Conservation (phyloP, 805 yeast species). For the Monosporozyma servazzii region DNA sequence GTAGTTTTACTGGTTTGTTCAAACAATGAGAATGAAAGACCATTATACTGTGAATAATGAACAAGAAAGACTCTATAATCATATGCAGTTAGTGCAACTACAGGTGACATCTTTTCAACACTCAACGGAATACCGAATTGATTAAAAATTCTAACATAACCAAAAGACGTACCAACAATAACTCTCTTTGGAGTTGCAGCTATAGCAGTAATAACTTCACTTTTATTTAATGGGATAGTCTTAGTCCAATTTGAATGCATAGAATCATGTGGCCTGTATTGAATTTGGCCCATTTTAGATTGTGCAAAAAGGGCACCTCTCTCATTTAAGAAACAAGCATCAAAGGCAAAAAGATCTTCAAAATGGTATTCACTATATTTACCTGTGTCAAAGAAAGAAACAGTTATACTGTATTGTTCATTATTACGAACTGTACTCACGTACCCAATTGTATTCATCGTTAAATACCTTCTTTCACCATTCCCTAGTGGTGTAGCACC, state of each 20-base stretch:
- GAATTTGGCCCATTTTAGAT: constrained; percentile 39
- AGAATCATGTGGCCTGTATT: constrained; percentile 62
- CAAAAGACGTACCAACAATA: constrained; percentile 65
- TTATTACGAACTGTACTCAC: constrained; percentile 64
- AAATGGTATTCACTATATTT: constrained; percentile 75
- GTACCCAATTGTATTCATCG: constrained; percentile 75
- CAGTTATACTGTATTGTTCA: constrained; percentile 63
- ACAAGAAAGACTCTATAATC: constrained; percentile 48
- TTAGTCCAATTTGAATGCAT: constrained; percentile 65
- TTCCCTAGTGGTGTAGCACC: constrained; percentile 80
- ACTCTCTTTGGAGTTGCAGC: constrained; percentile 55
- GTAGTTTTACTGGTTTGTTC: constrained; percentile 21
- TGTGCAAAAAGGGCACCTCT: constrained; percentile 58
- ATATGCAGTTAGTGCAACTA: constrained; percentile 62
- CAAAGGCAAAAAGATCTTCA: constrained; percentile 62
- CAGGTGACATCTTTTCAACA: constrained; percentile 62
- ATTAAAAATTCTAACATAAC: constrained; percentile 65
- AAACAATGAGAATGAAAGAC: constrained; percentile 22
- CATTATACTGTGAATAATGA: constrained; percentile 27
- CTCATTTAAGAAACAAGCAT: constrained; percentile 63
- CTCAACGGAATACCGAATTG: constrained; percentile 63
- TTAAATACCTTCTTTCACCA: constrained; percentile 60
- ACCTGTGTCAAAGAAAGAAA: constrained; percentile 76
- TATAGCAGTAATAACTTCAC: constrained; percentile 58
- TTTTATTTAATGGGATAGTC: constrained; percentile 38